Base-by-base conservation (phyloP, 257 asterid species). In the Primulina eburnea region DNA sequence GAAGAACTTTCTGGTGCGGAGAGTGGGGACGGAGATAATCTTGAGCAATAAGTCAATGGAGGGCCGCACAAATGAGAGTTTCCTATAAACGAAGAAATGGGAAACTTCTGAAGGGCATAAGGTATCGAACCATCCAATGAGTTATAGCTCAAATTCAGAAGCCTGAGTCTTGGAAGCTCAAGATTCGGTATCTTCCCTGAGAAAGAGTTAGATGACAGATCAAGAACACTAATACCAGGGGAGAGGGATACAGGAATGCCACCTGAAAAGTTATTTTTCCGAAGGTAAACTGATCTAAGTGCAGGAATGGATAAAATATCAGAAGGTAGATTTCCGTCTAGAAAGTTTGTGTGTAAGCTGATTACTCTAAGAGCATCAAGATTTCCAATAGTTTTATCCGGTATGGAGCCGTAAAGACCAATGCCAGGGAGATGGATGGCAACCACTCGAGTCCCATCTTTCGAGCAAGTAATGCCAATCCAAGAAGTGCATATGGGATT, bases 241-340 rank as follows among this genome's bases (percentile, higher is more conserved):
- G 97, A 77, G 10, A 91, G 77, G 20, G 77, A 67, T 6, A 10
- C 30, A 29, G 97, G 92, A 73, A 87, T 72, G 7, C 62, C 60
- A 26, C 97, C 99, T 0, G 97, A 89, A 77, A 94, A 89, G 76
- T 87, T 88, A 64, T 94, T 94, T 21, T 84, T 80, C 53, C 91
- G 97, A 73, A 94, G 92, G 72, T 76, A 85, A 14, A 91, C 33
- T 34, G 81, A 89, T 34, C 73, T 86, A 28, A 94, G 97, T 7
- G 88, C 75, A 50, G 93, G 93, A 34, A 89, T 74, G 5, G 91
- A 76, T 6, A 89, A 77, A 12, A 94, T 57, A 76, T 94, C 97
- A n/a, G 68, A 10, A 38, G 99, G 97, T 33, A 94, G 77, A 47
- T 61, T 70, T 50, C 97, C 97, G 65, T 35, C 79, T 16, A 94